Base-by-base conservation (phyloP, 2,329 filamentous ascomycete genomes). In the Septoria linicola region DNA sequence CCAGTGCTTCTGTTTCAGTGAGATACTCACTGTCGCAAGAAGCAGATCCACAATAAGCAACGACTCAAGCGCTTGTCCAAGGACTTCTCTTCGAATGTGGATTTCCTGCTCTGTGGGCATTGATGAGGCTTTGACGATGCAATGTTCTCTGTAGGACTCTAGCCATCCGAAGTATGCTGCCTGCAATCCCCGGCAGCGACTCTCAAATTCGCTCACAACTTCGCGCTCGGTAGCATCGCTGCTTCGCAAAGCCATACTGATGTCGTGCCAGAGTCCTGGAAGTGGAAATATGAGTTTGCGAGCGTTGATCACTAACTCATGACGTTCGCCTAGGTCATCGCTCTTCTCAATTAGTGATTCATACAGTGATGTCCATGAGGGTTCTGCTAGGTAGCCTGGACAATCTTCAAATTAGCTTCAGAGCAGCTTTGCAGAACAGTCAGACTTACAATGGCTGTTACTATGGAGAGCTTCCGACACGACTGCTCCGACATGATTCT, bases 401-500 rank as follows among this genome's bases (percentile, higher is more conserved):
- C n/a, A 23, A 20, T 4, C 14, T 21, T 36, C 8, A n/a, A n/a
- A n/a, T n/a, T n/a, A n/a, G n/a, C n/a, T n/a, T n/a, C n/a, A n/a
- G n/a, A n/a, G n/a, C n/a, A n/a, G n/a, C n/a, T n/a, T n/a, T n/a
- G n/a, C n/a, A n/a, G n/a, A n/a, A n/a, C n/a, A n/a, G n/a, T n/a
- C n/a, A n/a, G n/a, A n/a, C 47, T n/a, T 13, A 50, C 47, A 42
- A 36, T 58, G 59, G 6, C 56, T 48, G 23, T 60, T 55, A 2
- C 58, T 56, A 14, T 60, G 39, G 23, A 63, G 44, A n/a, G 54
- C 54, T 34, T 63, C 59, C 2, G 61, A 61, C 19, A 63, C 53
- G 13, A 68, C 65, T 16, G 68, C 60, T 1, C 68, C 68, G 11
- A 64, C 62, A 41, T 70, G 66, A 8, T 62, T 64, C 11, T 68